Percentiles rank a stretch among this genome's conserved stretches.
Evolutionary conservation across 2,329 filamentous ascomycete species (phyloP).

Genomic region (Torrubiellomyces zombiae): DNA sequence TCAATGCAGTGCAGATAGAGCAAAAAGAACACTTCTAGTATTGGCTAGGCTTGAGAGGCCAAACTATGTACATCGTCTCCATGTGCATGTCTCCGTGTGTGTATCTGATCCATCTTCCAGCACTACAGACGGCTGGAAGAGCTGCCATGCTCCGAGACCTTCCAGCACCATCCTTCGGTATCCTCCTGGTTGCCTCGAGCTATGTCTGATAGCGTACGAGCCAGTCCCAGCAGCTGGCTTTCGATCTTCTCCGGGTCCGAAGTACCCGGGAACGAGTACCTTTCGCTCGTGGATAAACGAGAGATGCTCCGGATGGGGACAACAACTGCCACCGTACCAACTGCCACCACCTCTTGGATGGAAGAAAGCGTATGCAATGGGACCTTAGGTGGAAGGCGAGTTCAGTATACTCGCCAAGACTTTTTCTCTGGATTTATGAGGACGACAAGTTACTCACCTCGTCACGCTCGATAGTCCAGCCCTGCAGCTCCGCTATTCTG

Average conservation of each 20-base stretch:
- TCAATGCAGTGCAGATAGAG: too few relatives aligned
- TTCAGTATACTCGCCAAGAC: too few relatives aligned
- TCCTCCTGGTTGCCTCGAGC: background rate
- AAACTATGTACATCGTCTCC: too few relatives aligned
- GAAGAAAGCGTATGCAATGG: background rate
- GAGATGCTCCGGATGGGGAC: background rate
- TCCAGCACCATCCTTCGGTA: background rate
- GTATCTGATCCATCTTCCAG: too few relatives aligned
- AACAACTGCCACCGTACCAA: background rate
- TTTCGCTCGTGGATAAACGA: conserved; percentile 1
- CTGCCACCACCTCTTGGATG: background rate
- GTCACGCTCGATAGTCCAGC: background rate
- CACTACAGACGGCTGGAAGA: too few relatives aligned
- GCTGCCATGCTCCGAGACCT: too few relatives aligned
- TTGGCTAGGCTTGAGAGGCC: too few relatives aligned
- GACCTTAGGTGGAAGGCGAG: background rate
- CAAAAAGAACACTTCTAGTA: too few relatives aligned
- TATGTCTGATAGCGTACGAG: background rate
- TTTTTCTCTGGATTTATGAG: too few relatives aligned
- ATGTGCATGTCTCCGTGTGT: too few relatives aligned
- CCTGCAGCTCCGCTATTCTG: background rate
- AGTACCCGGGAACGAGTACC: background rate
- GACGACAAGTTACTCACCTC: too few relatives aligned
- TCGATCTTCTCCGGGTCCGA: background rate
- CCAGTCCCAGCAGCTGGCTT: background rate